Percentiles rank a stretch among this genome's conserved stretches.
These are phyloP conservation scores for Diplodia sapinea DNA, from an alignment of 2,329 filamentous ascomycete genomes.

Conservation along the genomic window DNA sequence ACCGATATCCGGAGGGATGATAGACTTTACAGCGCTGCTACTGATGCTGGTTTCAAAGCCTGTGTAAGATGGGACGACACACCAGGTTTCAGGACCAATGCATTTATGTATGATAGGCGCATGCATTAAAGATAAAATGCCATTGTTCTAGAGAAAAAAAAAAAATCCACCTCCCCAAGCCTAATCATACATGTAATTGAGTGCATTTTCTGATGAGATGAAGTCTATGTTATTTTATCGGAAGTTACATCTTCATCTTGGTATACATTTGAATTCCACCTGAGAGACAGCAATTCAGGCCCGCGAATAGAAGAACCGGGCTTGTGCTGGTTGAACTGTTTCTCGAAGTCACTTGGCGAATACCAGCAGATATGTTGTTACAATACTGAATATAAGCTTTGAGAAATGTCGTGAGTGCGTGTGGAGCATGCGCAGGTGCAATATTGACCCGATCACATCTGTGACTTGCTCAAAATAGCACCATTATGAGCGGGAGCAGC, in stretches of 20 bases:
- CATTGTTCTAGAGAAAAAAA: neutral
- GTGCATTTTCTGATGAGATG: too few relatives aligned
- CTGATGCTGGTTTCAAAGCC: neutral
- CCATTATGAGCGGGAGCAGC: neutral
- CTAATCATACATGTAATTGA: too few relatives aligned
- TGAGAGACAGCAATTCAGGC: too few relatives aligned
- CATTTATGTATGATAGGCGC: conserved; percentile 24
- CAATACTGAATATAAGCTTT: neutral
- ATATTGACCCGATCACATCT: neutral
- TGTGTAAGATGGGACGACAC: neutral
- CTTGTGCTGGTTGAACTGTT: too few relatives aligned
- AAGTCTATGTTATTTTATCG: too few relatives aligned
- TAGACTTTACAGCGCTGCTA: conserved; percentile 11
- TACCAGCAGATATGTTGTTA: neutral
- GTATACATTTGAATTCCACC: too few relatives aligned
- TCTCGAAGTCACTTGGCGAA: too few relatives aligned
- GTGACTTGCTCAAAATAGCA: neutral
- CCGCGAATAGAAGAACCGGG: too few relatives aligned
- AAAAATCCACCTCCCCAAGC: too few relatives aligned
- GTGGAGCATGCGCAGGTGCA: neutral
- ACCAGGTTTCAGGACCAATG: neutral
- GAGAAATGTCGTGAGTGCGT: neutral
- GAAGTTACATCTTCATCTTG: too few relatives aligned
- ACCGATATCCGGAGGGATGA: neutral
- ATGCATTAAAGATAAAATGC: neutral